phyloP scores from a whole-genome alignment of 2,329 filamentous ascomycete species.

The Pleoardoris graminearum region DNA sequence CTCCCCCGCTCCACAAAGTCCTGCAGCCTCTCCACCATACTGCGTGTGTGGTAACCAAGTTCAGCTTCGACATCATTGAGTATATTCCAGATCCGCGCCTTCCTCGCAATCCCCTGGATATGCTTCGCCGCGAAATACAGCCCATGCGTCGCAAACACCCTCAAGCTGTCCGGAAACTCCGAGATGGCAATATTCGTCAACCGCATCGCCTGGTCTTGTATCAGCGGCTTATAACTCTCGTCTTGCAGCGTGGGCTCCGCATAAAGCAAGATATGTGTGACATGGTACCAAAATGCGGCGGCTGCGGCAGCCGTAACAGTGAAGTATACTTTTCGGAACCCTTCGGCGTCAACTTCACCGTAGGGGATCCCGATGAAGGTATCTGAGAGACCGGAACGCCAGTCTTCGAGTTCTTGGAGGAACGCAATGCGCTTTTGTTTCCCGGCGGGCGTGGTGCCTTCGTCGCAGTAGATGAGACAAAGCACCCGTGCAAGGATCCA shows the following conservation, averaged over 20 bases:
- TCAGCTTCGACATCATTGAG: slow-evolving; percentile 36
- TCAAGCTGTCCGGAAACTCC: slow-evolving; percentile 36
- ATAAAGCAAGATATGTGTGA: slow-evolving; percentile 37
- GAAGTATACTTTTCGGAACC: slow-evolving; percentile 38
- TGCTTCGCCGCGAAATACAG: slow-evolving; percentile 43
- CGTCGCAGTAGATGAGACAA: slow-evolving; percentile 34
- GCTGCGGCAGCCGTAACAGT: slow-evolving; percentile 36
- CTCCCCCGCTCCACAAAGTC: slow-evolving; percentile 23
- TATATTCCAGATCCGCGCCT: slow-evolving; percentile 40
- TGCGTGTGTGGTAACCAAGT: slow-evolving; percentile 37
- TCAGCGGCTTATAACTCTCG: slow-evolving; percentile 26
- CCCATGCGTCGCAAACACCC: slow-evolving; percentile 38
- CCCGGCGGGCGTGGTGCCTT: slow-evolving; percentile 19
- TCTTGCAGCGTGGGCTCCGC: slow-evolving; percentile 36
- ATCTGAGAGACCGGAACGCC: slow-evolving; percentile 30
- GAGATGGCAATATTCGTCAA: slow-evolving; percentile 38
- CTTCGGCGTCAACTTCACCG: slow-evolving; percentile 35
- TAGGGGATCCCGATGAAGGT: slow-evolving; percentile 39
- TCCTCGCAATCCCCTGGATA: slow-evolving; percentile 36
- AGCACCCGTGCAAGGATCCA: slow-evolving; percentile 40
- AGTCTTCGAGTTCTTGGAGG: slow-evolving; percentile 32
- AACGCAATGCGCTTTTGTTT: slow-evolving; percentile 26
- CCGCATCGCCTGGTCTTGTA: slow-evolving; percentile 37
- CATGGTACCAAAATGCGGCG: slow-evolving; percentile 40
- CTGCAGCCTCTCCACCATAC: slow-evolving; percentile 34